Conservation (phyloP, 176 grass and related monocot genomes). For the Neostapfia colusana region DNA sequence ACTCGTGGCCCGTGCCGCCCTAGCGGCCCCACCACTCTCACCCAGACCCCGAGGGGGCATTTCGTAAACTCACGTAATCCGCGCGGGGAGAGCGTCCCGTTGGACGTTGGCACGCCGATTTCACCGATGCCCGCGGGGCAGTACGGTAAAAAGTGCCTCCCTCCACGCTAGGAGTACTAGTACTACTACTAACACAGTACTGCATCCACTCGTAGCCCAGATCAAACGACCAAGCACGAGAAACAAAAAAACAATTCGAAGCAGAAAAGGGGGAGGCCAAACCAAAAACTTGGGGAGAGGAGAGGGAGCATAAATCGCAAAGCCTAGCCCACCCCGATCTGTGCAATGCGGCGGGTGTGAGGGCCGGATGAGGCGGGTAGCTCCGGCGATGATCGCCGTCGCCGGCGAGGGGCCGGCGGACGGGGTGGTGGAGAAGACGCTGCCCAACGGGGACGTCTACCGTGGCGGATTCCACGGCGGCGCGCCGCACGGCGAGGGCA, state of each 20-base stretch:
- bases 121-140: conserved; percentile 9
- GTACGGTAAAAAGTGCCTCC: conserved; percentile 35
- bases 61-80: conserved; percentile 38
- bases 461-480: conserved; percentile 52
- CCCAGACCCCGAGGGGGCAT: conserved; percentile 17
- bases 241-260: conserved; percentile 27
- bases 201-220: conserved; percentile 38
- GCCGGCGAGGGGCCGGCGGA: conserved; percentile 20
- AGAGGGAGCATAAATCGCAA: conserved; percentile 39
- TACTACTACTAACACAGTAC: conserved; percentile 36
- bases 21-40: not conserved
- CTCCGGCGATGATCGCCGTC: conserved; percentile 51
- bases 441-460: conserved; percentile 83
- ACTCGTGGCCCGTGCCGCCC: conserved; percentile 40
- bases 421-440: conserved; percentile 67
- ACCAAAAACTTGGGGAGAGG: conserved; percentile 25
- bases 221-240: conserved; percentile 35
- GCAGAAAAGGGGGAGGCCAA: not conserved
- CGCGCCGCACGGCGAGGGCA: conserved; percentile 75
- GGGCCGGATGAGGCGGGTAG: conserved; percentile 57
- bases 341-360: conserved; percentile 40
- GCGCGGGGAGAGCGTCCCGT: conserved; percentile 23
- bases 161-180: conserved; percentile 25
- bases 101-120: conserved; percentile 32
- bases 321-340: conserved; percentile 52